Evolutionary conservation across 805 yeast species (phyloP), one percentile per base, ranked within the genome.

Genomic region (Ogataea dorogensis): DNA sequence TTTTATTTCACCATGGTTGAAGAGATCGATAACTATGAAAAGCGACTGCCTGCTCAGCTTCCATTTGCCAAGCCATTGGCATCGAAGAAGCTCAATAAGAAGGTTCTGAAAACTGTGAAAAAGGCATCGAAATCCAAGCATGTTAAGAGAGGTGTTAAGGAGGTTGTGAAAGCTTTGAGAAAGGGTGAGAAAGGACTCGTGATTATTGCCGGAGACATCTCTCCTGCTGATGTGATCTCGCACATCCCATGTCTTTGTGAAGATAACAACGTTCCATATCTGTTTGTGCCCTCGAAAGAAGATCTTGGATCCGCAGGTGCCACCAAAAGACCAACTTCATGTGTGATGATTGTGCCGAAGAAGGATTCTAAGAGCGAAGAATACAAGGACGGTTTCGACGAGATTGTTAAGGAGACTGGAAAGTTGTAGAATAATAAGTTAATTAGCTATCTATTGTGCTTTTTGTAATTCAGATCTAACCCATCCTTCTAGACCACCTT

Each of bases 401-500:
- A 91, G 65, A 79, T 91, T 44, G 95, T 87, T 51, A 89, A 85
- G 75, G 97, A 91, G 70, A 86, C 91, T 49, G 71, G 73, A 46
- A 52, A 70, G 27, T 64, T 72, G 51, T 61, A 56, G 33, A 38
- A 15, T 28, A 25, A 25, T 25, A 25, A 25, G 19, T 25, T 25
- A 25, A 25, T 23, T 23, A 15, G 10, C 33, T 11, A 6, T 18
- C 15, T 28, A n/a, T 9, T 32, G 24, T 28, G 24, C 56, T 32
- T 58, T 55, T 43, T 51, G 49, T 46, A 81, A 65, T 60, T 86
- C 83, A 14, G 88, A 71, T 63, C 75, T 84, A 40, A 93, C 97
- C 99, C 99, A 93, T 26, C 95, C 95, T 72, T 93, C 99, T 40
- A 93, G 77, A 39, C 99, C 99, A 31, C 98, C 98, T 61, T 87